phyloP scores from a whole-genome alignment of 2,329 filamentous ascomycete genomes.

The Arthrinium phaeospermum region DNA sequence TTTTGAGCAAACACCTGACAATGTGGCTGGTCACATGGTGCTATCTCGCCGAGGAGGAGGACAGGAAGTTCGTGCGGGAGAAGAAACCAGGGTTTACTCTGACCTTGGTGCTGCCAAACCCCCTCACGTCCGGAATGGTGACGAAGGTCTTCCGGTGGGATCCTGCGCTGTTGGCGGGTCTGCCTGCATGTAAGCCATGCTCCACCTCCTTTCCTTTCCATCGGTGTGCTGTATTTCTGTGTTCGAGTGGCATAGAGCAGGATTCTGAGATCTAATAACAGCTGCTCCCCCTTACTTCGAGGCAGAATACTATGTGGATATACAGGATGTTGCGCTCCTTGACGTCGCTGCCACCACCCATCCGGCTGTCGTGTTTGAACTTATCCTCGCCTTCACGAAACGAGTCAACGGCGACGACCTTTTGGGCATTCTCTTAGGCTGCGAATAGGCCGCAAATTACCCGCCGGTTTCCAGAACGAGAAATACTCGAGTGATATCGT shows the following conservation, averaged over 20 bases:
- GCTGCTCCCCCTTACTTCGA: conserved; percentile 28
- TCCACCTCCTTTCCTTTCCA: no score
- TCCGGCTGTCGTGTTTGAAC: conserved; percentile 50
- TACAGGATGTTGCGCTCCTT: conserved; percentile 45
- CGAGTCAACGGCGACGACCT: conserved; percentile 53
- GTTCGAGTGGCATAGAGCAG: no score
- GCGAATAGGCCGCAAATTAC: conserved; percentile 30
- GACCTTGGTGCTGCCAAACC: conserved; percentile 46
- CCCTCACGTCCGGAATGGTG: conserved; percentile 41
- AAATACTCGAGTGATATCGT: conserved; percentile 28
- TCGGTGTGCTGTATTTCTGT: no score
- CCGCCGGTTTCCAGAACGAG: conserved; percentile 23
- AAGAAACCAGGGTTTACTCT: conserved; percentile 50
- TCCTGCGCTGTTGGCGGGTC: no score
- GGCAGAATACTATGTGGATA: conserved; percentile 22
- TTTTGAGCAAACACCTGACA: no score
- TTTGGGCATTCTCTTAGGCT: conserved; percentile 32
- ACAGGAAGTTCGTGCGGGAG: conserved; percentile 53
- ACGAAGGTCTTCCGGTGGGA: conserved; percentile 23
- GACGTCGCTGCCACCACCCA: conserved; percentile 59
- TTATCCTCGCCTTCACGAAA: conserved; percentile 59
- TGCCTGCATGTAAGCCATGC: no score
- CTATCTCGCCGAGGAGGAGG: conserved; percentile 51
- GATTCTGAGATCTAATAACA: no score
- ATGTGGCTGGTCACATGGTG: no score